Percentiles rank a stretch among this genome's conserved stretches.
These are phyloP conservation scores for Brassica incana DNA, from an alignment of 345 rosid species.

Conservation along the genomic window DNA sequence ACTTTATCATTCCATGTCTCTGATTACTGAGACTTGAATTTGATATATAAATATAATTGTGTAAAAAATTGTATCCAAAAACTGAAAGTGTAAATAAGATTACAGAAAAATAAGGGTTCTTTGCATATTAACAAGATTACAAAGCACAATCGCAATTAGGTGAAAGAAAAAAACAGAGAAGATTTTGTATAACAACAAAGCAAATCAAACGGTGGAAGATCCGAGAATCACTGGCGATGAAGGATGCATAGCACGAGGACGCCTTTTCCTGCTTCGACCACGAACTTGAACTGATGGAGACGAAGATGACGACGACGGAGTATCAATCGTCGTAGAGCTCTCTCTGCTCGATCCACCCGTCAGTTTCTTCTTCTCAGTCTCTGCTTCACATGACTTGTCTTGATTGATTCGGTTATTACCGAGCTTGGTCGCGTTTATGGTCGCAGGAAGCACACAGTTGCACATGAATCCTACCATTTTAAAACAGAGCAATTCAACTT, in stretches of 20 bases:
- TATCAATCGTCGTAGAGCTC: conserved; percentile 47
- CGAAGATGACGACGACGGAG: conserved; percentile 64
- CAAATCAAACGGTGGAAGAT: conserved; percentile 42
- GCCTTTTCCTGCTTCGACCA: conserved; percentile 74
- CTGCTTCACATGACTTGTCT: conserved; percentile 62
- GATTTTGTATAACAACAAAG: neutral
- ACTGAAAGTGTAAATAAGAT: conserved; percentile 17
- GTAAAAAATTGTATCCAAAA: neutral
- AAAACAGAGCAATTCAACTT: conserved; percentile 5
- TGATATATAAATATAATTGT: neutral
- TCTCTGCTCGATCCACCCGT: conserved; percentile 50
- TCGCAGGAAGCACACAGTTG: conserved; percentile 90
- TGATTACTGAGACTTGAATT: neutral
- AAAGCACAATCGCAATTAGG: conserved; percentile 21
- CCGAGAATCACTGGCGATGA: conserved; percentile 55
- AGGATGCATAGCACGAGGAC: conserved; percentile 53
- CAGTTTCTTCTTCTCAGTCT: conserved; percentile 65
- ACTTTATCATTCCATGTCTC: neutral
- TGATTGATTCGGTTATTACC: conserved; percentile 53
- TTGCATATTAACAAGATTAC: conserved; percentile 36
- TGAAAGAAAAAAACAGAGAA: neutral
- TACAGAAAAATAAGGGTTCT: neutral
- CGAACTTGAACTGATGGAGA: conserved; percentile 59
- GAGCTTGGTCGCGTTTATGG: conserved; percentile 64
- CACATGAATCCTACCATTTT: conserved; percentile 63